Evolutionary conservation across 176 grass and related monocot genomes (phyloP).

Genomic region (Cymbopogon citratus): DNA sequence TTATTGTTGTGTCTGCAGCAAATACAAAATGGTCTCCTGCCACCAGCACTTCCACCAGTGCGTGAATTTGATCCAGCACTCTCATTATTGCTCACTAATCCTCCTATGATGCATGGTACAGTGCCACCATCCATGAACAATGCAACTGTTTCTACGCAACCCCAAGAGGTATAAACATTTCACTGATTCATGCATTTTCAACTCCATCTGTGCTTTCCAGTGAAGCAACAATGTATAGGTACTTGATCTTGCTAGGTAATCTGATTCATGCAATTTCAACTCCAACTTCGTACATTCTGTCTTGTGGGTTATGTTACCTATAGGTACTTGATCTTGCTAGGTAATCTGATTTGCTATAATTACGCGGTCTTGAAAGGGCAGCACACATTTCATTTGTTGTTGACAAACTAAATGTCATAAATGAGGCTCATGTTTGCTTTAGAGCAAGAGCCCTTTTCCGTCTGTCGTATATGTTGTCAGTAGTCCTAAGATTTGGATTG

Average conservation of each 20-base stretch:
- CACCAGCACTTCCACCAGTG: constrained; percentile 42
- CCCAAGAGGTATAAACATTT: constrained; percentile 45
- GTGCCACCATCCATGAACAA: constrained; percentile 30
- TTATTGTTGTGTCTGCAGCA: constrained; percentile 36
- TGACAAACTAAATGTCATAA: not conserved
- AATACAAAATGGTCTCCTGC: constrained; percentile 50
- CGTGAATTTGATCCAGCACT: constrained; percentile 60
- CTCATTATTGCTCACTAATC: constrained; percentile 55
- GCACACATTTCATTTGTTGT: not conserved
- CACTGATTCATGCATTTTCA: not conserved
- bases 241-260: too few relatives aligned
- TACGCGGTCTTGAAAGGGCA: not conserved
- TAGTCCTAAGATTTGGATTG: not conserved
- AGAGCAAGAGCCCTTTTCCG: not conserved
- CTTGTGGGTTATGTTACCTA: not conserved
- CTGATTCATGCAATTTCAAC: not conserved
- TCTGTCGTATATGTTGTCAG: not conserved
- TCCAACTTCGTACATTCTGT: not conserved
- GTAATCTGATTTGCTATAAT: not conserved
- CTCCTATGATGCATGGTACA: constrained; percentile 46
- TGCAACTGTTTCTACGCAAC: constrained; percentile 34
- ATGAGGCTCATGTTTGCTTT: not conserved
- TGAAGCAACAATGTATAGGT: constrained; percentile 19
- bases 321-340: not conserved
- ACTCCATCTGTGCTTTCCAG: not conserved